Percentiles rank a stretch among this genome's conserved stretches.
These are phyloP conservation scores for Candida dubliniensis DNA, from an alignment of 1,139 yeast species.

Conservation along the genomic window DNA sequence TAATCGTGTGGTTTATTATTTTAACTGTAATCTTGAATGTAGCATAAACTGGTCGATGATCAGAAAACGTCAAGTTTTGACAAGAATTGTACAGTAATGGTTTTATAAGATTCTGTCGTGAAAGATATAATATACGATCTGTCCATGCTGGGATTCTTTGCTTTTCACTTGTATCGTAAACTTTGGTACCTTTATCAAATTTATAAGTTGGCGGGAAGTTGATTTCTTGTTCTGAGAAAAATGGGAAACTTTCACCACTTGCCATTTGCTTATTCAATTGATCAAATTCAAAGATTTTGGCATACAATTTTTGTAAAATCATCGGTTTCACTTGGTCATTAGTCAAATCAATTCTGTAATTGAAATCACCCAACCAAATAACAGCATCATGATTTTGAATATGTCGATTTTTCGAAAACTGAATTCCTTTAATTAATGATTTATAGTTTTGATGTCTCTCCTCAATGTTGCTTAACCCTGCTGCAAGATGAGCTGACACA, in stretches of 20 bases:
- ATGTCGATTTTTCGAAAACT: slow-evolving; percentile 50
- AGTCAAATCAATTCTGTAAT: slow-evolving; percentile 72
- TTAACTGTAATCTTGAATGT: slow-evolving; percentile 66
- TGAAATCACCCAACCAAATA: slow-evolving; percentile 93
- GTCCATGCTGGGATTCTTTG: slow-evolving; percentile 98
- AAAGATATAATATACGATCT: slow-evolving; percentile 60
- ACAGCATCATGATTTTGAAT: slow-evolving; percentile 77
- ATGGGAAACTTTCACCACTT: slow-evolving; percentile 62
- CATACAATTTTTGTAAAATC: slow-evolving; percentile 50
- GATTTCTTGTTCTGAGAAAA: slow-evolving; percentile 75
- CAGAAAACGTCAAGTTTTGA: slow-evolving; percentile 69
- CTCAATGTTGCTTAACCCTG: slow-evolving; percentile 74
- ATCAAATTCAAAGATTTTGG: slow-evolving; percentile 64
- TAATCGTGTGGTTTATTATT: slow-evolving; percentile 65
- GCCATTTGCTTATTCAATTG: slow-evolving; percentile 75
- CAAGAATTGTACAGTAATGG: slow-evolving; percentile 68
- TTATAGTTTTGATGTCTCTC: slow-evolving; percentile 85
- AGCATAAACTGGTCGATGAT: slow-evolving; percentile 92
- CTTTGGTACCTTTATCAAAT: slow-evolving; percentile 77
- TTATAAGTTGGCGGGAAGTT: slow-evolving; percentile 88
- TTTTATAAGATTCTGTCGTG: slow-evolving; percentile 54
- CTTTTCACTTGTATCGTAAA: slow-evolving; percentile 85
- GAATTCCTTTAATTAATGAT: slow-evolving; percentile 59
- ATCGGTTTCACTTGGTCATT: slow-evolving; percentile 67
- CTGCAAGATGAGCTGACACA: slow-evolving; percentile 86